phyloP scores from a whole-genome alignment of 176 grass and related monocot species.

The Eragrostis nindensis region DNA sequence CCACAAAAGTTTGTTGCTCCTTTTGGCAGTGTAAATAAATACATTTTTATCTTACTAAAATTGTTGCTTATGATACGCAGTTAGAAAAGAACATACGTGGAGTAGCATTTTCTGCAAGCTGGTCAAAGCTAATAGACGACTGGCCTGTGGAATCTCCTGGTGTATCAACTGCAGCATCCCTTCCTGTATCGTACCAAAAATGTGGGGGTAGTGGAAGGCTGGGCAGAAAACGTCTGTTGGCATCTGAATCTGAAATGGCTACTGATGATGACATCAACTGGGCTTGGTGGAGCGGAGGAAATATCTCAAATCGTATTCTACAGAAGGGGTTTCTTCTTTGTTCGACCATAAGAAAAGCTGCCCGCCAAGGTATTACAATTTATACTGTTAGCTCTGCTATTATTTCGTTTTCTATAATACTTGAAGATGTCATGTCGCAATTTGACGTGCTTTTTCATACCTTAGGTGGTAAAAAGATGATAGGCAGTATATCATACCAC shows the following conservation, averaged over 20 bases:
- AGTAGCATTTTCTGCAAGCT: constrained; percentile 76
- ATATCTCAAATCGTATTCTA: constrained; percentile 75
- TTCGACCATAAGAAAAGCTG: constrained; percentile 68
- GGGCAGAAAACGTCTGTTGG: constrained; percentile 60
- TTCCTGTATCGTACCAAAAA: constrained; percentile 63
- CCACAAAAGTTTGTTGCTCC: constrained; percentile 13
- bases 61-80: constrained; percentile 54
- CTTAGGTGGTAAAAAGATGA: constrained; percentile 75
- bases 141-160: constrained; percentile 61
- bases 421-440: constrained; percentile 14
- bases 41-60: constrained; percentile 14
- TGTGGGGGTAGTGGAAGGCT: constrained; percentile 70
- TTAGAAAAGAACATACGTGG: constrained; percentile 85
- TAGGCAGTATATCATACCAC: constrained; percentile 73
- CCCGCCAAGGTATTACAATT: constrained; percentile 81
- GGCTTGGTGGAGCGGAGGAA: constrained; percentile 87
- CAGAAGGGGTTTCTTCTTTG: constrained; percentile 65
- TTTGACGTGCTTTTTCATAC: constrained; percentile 30
- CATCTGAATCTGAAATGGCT: constrained; percentile 54
- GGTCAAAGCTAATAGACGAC: constrained; percentile 83
- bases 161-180: constrained; percentile 54
- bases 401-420: constrained; percentile 27
- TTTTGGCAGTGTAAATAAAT: constrained; percentile 25
- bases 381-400: constrained; percentile 33
- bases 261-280: constrained; percentile 73